These are phyloP conservation scores for Arthrocladium fulminans DNA, from an alignment of 2,329 filamentous ascomycete genomes.

Conservation along the genomic window DNA sequence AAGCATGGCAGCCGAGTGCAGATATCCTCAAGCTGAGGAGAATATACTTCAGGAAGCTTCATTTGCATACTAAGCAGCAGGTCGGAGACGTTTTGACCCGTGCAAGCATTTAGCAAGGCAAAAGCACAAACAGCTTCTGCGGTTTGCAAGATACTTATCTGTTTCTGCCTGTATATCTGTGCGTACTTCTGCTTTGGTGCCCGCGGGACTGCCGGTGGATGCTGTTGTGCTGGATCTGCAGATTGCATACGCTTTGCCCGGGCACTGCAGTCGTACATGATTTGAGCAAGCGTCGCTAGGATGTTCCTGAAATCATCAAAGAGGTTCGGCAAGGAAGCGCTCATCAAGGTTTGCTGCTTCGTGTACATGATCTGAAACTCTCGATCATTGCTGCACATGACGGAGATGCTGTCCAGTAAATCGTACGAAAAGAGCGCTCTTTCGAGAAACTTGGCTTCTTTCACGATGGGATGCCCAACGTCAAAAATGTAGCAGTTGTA, in stretches of 20 bases:
- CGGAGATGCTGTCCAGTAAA: constrained; percentile 34
- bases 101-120: constrained; percentile 30
- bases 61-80: constrained; percentile 10
- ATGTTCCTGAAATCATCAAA: constrained; percentile 28
- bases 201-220: constrained; percentile 20
- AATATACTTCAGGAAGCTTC: constrained; percentile 7
- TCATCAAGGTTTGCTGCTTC: constrained; percentile 18
- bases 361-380: constrained; percentile 27
- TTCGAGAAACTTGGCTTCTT: constrained; percentile 29
- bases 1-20: constrained; percentile 11
- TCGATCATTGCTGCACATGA: constrained; percentile 35
- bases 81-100: constrained; percentile 8
- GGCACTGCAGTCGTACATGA: constrained; percentile 33
- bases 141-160: constrained; percentile 32
- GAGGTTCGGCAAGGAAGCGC: constrained; percentile 14
- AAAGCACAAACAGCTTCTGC: constrained; percentile 34
- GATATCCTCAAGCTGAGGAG: constrained; percentile 11
- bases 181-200: constrained; percentile 35
- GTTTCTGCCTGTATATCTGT: constrained; percentile 35
- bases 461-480: constrained; percentile 35
- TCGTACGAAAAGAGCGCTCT: constrained; percentile 36
- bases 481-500: constrained; percentile 38
- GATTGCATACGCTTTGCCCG: constrained; percentile 31
- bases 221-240: constrained; percentile 16
- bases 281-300: constrained; percentile 34